A percentile compares a stretch with the other conserved stretches of the same genome.
phyloP scores from a whole-genome alignment of 148 eudicot genomes.

The Cornus controversa region DNA sequence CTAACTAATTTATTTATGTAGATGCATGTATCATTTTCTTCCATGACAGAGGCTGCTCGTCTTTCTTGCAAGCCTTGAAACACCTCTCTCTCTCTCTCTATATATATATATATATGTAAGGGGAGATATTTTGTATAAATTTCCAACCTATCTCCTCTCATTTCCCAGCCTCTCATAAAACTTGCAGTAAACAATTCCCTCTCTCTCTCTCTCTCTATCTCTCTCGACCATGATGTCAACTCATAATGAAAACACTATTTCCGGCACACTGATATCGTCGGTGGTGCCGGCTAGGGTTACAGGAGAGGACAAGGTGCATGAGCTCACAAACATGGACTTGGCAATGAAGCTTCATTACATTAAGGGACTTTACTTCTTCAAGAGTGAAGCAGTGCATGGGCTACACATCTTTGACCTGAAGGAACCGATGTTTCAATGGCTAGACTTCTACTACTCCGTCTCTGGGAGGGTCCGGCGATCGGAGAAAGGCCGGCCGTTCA shows the following conservation, averaged over 20 bases:
- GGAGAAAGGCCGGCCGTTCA: conserved; percentile 33
- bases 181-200: too few species aligned
- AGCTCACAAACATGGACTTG: conserved; percentile 47
- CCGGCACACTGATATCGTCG: conserved; percentile 40
- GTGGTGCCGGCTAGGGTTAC: conserved; percentile 54
- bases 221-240: conserved; percentile 12
- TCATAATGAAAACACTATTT: conserved; percentile 13
- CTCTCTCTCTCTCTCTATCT: background rate
- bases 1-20: too few species aligned
- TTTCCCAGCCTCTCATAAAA: background rate
- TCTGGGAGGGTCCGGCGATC: conserved; percentile 55
- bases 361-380: conserved; percentile 52
- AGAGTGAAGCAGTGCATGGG: conserved; percentile 22
- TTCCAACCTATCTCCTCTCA: background rate
- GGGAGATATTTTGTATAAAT: too few species aligned
- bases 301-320: conserved; percentile 37
- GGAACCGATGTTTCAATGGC: conserved; percentile 32
- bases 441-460: conserved; percentile 28
- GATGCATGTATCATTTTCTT: too few species aligned
- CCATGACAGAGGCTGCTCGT: too few species aligned
- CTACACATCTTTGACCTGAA: conserved; percentile 28
- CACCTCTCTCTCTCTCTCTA: too few species aligned
- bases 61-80: too few species aligned
- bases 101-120: too few species aligned
- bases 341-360: conserved; percentile 68